phyloP scores from a whole-genome alignment of 192 early-diverging fungal genomes.

The Coemansia asiatica region DNA sequence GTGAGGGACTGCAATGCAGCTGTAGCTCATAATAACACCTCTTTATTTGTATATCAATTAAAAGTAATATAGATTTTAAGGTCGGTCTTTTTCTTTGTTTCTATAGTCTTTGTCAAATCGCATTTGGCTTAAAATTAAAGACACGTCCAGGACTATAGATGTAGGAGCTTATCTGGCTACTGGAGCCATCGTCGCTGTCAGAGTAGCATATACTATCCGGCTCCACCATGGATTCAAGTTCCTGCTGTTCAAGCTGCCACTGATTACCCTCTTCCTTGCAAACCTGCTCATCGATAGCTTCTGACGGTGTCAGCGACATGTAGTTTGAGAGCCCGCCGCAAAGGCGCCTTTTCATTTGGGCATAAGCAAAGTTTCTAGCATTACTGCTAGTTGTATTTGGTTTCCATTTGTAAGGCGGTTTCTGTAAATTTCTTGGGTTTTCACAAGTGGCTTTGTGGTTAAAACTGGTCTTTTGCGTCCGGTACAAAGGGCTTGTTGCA shows the following conservation, averaged over 20 bases:
- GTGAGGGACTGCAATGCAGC: slow-evolving; percentile 65
- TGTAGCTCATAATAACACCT: slow-evolving; percentile 65
- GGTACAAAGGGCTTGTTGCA: neutral
- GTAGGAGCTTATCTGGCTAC: neutral
- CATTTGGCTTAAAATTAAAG: neutral
- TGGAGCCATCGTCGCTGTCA: neutral
- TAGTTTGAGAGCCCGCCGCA: neutral
- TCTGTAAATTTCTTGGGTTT: neutral
- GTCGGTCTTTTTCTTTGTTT: too few relatives aligned
- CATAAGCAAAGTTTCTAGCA: neutral
- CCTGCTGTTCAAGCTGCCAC: neutral
- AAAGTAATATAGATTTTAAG: too few relatives aligned
- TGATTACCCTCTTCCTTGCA: neutral
- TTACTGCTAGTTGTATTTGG: neutral
- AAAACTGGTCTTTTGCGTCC: neutral
- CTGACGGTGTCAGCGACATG: neutral
- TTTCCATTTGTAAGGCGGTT: neutral
- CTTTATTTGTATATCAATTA: neutral
- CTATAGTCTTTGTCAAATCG: neutral
- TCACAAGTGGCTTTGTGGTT: neutral
- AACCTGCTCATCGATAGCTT: neutral
- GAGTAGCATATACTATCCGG: neutral
- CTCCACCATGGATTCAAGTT: neutral
- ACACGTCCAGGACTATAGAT: neutral
- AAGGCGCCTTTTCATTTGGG: slow-evolving; percentile 1